These are phyloP conservation scores for Melocanna baccifera DNA, from an alignment of 176 grass and related monocot species.

Conservation along the genomic window DNA sequence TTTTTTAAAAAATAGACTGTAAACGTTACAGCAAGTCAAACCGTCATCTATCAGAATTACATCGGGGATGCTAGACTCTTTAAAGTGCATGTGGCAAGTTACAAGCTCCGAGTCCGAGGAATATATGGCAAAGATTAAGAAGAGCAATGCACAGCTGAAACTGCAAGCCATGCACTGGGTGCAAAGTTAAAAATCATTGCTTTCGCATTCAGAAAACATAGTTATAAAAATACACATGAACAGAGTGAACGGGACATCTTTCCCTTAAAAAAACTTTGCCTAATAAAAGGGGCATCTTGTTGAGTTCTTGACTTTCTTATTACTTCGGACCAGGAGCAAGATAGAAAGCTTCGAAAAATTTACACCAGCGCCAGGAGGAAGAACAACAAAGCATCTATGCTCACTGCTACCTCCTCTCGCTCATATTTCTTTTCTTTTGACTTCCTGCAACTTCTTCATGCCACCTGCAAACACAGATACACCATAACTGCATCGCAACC, in stretches of 20 bases:
- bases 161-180: too few relatives aligned
- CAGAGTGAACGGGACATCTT: background rate
- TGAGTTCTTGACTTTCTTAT: background rate
- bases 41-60: too few relatives aligned
- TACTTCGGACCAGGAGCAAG: background rate
- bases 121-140: background rate
- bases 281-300: too few relatives aligned
- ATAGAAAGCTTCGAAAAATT: background rate
- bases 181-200: background rate
- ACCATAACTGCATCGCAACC: background rate
- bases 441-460: background rate
- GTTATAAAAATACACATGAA: background rate
- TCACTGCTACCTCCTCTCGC: background rate
- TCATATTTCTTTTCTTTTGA: background rate
- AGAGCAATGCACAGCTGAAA: background rate
- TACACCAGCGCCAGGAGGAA: background rate
- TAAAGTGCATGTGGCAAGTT: background rate
- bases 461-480: background rate
- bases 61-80: too few relatives aligned
- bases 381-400: background rate
- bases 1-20: too few relatives aligned
- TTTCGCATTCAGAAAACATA: background rate
- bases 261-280: background rate
- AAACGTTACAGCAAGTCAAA: too few relatives aligned
- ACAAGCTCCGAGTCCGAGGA: background rate